Conservation (phyloP, 139 green algal species). For the Raphidocelis subcapitata region DNA sequence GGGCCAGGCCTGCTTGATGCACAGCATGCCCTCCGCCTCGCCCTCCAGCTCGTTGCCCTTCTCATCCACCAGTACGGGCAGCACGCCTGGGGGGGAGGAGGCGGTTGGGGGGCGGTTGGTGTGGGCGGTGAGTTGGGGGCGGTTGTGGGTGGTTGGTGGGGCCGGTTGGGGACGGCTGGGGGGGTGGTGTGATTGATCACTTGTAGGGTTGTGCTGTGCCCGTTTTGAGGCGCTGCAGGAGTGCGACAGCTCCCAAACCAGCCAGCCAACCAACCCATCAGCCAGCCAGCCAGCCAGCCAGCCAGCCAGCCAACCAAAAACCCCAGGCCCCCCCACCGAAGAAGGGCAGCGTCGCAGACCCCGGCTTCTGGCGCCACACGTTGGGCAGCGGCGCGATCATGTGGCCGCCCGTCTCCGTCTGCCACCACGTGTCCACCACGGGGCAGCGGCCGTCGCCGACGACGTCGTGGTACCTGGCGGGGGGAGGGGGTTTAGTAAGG, state of each 20-base stretch:
- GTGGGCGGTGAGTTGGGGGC: no score
- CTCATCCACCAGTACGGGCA: constrained; percentile 63
- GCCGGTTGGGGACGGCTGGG: no score
- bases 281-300: no score
- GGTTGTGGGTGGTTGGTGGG: no score
- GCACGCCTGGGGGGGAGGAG: constrained; percentile 54
- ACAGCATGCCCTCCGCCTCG: constrained; percentile 60
- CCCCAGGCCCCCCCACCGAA: constrained; percentile 39
- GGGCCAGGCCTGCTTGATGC: constrained; percentile 80
- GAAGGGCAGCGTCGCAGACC: constrained; percentile 90
- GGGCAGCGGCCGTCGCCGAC: constrained; percentile 66
- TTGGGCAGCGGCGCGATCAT: constrained; percentile 88
- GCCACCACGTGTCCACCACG: constrained; percentile 97
- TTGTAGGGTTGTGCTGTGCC: no score
- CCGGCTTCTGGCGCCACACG: constrained; percentile 79
- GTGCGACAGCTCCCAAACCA: no score
- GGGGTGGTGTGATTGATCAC: no score
- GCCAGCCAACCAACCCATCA: no score
- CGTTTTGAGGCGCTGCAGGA: no score
- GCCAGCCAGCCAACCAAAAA: no score
- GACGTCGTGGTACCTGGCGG: constrained; percentile 9
- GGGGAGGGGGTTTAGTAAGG: background rate
- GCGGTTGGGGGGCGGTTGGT: no score
- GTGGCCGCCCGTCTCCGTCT: constrained; percentile 90
- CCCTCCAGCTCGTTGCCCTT: constrained; percentile 55